phyloP scores from a whole-genome alignment of 805 yeast genomes.

The Saccharomycopsis sp. region DNA sequence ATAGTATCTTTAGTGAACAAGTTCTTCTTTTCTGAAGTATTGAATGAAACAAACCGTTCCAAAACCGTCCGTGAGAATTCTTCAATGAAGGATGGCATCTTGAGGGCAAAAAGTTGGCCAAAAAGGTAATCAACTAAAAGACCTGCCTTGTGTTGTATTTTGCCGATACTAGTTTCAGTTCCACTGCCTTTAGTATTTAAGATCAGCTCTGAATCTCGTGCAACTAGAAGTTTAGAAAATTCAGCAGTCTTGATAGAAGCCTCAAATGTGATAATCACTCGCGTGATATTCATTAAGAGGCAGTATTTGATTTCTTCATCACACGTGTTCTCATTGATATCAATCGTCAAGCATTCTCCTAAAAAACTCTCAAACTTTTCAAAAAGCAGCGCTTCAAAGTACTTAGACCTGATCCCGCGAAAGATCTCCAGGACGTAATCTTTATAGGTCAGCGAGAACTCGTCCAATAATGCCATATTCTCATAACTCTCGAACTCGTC shows the following conservation, averaged over 20 bases:
- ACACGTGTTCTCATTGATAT: neutral
- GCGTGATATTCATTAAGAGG: neutral
- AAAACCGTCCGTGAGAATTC: neutral
- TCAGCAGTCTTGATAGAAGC: neutral
- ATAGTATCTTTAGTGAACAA: neutral
- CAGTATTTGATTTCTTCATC: neutral
- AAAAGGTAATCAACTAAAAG: neutral
- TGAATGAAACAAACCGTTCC: neutral
- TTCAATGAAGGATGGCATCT: neutral
- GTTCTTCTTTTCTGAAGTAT: neutral
- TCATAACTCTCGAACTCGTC: slow-evolving; percentile 5
- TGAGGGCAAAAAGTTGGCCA: neutral
- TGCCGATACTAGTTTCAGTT: neutral
- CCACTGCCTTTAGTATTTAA: neutral
- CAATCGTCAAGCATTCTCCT: neutral
- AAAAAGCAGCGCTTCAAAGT: neutral
- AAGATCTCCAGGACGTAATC: neutral
- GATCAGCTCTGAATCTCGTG: neutral
- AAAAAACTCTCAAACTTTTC: slow-evolving; percentile 3
- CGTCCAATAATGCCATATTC: neutral
- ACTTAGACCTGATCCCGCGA: neutral
- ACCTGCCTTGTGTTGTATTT: neutral
- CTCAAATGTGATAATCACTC: neutral
- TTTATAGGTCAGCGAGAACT: neutral
- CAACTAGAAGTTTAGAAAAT: neutral